Conservation (phyloP, 805 yeast species). For the Sugiyamaella marilandica region DNA sequence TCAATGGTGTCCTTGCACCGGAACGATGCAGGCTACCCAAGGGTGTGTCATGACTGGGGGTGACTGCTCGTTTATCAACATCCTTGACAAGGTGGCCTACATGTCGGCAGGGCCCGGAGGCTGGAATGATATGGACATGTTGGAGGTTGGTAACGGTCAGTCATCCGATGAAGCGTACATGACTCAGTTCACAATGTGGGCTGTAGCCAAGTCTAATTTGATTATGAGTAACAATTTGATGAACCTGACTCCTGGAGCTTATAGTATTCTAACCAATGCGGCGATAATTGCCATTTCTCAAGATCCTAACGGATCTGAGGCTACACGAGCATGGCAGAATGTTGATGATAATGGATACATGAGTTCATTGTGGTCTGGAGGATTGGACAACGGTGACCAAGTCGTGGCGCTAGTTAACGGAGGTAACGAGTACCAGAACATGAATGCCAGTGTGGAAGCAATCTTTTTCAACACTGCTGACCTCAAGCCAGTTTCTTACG, state of each 20-base stretch:
- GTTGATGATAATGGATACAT: conserved; percentile 12
- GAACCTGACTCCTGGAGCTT: conserved; percentile 21
- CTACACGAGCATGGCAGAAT: conserved; percentile 15
- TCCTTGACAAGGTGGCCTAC: conserved; percentile 30
- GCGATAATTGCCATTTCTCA: conserved; percentile 27
- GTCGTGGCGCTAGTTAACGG: conserved; percentile 17
- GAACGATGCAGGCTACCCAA: conserved; percentile 18
- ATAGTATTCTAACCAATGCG: conserved; percentile 21
- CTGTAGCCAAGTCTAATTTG: conserved; percentile 31
- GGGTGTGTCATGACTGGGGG: conserved; percentile 26
- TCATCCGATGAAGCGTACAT: conserved; percentile 29
- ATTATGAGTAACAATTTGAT: conserved; percentile 30
- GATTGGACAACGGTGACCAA: conserved; percentile 13
- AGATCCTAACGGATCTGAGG: conserved; percentile 24
- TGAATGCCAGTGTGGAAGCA: conserved; percentile 14
- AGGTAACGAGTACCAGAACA: conserved; percentile 3
- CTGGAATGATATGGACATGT: conserved; percentile 32
- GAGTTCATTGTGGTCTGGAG: conserved; percentile 17
- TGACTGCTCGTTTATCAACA: conserved; percentile 25
- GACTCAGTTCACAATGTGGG: conserved; percentile 33
- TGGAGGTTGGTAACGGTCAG: conserved; percentile 33
- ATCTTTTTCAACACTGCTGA: conserved; percentile 13
- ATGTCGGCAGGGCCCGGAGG: conserved; percentile 25
- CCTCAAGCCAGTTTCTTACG: conserved; percentile 7
- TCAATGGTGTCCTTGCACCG: conserved; percentile 30